Evolutionary conservation across 2,329 filamentous ascomycete genomes (phyloP), one percentile per base, ranked within the genome.

Genomic region (Venturia effusa): DNA sequence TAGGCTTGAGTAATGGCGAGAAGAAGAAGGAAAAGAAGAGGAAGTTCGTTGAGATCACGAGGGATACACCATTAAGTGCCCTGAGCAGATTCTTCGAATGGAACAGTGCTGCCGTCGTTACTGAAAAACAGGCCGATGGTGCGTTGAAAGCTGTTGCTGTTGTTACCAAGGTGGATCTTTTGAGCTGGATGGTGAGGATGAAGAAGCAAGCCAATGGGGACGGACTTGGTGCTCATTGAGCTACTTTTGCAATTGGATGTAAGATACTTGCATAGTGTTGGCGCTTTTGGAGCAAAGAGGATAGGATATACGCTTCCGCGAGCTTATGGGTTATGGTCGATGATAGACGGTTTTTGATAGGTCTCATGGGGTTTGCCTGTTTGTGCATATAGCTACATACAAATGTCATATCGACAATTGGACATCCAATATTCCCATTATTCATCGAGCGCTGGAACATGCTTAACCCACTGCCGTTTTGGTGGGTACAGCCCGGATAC

Each of bases 61-160:
- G 89, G 73, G 90, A 97, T 68, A 99, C 94, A 1, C 88, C 89
- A 3, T 81, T 99, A 45, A 84, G 83, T 59, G 87, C 89, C 55
- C 81, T 99, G 63, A 93, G 91, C 79, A 87, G 89, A 71, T 99
- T 99, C 78, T 91, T 97, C 68, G 92, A 97, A 78, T 97, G 94
- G 92, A 97, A 99, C 77, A 94, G 89, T 69, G 93, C 94, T 0
- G 94, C 94, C 0, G 86, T 99, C 60, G 91, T 99, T 3, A 99
- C 93, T 0, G 92, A 97, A 75, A 82, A 84, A 69, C 79, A 79
- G 15, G 77, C 77, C 48, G 82, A 83, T 66, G 83, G 78, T 15
- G 83, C 83, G 57, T 73, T 86, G 68, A 95, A 90, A 80, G 92
- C 95, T 1, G 81, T 94, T 61, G 94, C 91, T 8, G 86, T 99